Evolutionary conservation across 352 stramenopile species (phyloP).

Genomic region (Globisporangium middletonii): DNA sequence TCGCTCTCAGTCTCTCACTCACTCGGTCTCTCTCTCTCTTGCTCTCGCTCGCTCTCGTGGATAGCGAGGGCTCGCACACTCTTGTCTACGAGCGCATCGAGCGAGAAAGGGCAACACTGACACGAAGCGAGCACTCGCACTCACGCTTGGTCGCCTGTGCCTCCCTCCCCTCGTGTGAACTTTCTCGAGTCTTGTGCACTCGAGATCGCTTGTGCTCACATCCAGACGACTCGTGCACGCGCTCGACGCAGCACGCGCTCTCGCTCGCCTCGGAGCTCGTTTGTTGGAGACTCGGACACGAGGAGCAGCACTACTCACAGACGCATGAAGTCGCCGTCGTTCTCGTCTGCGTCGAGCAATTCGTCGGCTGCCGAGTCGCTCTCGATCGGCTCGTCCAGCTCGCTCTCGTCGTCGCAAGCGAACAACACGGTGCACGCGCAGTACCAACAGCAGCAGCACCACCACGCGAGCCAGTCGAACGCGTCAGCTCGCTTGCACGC

Average conservation of each 20-base stretch:
- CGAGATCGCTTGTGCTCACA: not conserved
- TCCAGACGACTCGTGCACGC: not conserved
- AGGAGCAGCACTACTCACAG: not conserved
- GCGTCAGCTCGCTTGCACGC: not conserved
- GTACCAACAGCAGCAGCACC: not conserved
- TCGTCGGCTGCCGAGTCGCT: conserved; percentile 8
- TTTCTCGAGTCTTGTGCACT: not conserved
- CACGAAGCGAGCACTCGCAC: too few relatives aligned
- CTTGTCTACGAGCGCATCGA: too few relatives aligned
- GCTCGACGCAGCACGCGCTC: not conserved
- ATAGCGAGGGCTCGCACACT: too few relatives aligned
- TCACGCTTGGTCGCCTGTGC: not conserved
- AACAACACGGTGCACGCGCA: not conserved
- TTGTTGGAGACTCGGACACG: too few relatives aligned
- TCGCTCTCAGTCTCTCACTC: not conserved
- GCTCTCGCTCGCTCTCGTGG: too few relatives aligned
- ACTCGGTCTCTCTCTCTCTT: too few relatives aligned
- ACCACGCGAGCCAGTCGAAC: not conserved
- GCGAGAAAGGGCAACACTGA: too few relatives aligned
- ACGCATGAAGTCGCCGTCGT: conserved; percentile 12
- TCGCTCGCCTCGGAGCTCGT: too few relatives aligned
- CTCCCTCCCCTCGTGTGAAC: not conserved
- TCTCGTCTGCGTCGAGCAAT: conserved; percentile 12
- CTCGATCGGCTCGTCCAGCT: conserved; percentile 11
- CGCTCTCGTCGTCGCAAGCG: conserved; percentile 5